Evolutionary conservation across 257 asterid genomes (phyloP).

Genomic region (Galeopsis tetrahit): DNA sequence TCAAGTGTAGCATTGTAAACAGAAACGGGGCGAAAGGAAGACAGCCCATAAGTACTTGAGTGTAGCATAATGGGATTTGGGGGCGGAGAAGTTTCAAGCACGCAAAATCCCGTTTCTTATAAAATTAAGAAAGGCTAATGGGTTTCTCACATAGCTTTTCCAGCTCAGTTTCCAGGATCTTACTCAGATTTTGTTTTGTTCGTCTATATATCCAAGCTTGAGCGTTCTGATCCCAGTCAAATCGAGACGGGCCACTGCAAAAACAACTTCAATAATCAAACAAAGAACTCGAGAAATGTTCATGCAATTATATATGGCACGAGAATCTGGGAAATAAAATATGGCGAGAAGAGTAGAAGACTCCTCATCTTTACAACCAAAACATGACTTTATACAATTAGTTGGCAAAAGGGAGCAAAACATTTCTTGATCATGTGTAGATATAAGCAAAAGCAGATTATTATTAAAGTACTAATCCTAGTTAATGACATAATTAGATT

Average conservation of each 20-base stretch:
- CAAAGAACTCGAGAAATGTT: constrained; percentile 1
- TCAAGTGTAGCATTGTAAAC: not conserved
- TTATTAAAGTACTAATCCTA: constrained; percentile 6
- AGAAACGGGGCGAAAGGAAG: not conserved
- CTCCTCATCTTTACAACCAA: not conserved
- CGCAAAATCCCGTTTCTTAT: not conserved
- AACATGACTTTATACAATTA: not conserved
- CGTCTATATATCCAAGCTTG: constrained; percentile 79
- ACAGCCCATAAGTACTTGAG: not conserved
- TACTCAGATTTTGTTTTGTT: constrained; percentile 51
- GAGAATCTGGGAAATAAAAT: too few species aligned
- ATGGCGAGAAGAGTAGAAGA: too few species aligned
- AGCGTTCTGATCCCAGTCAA: constrained; percentile 77
- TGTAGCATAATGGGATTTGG: not conserved
- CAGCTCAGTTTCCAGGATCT: constrained; percentile 68
- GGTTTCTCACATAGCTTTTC: constrained; percentile 69
- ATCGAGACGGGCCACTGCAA: constrained; percentile 92
- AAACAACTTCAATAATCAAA: constrained; percentile 24
- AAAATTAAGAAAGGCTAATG: constrained; percentile 47
- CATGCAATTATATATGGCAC: not conserved
- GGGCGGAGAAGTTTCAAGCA: constrained; percentile 9
- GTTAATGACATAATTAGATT: constrained; percentile 1
- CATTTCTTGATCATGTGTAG: not conserved
- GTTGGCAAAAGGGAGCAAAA: not conserved
- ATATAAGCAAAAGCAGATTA: not conserved